These are phyloP conservation scores for Cutaneotrichosporon cutaneum DNA, from an alignment of 1,284 basidiomycete species.

Conservation along the genomic window DNA sequence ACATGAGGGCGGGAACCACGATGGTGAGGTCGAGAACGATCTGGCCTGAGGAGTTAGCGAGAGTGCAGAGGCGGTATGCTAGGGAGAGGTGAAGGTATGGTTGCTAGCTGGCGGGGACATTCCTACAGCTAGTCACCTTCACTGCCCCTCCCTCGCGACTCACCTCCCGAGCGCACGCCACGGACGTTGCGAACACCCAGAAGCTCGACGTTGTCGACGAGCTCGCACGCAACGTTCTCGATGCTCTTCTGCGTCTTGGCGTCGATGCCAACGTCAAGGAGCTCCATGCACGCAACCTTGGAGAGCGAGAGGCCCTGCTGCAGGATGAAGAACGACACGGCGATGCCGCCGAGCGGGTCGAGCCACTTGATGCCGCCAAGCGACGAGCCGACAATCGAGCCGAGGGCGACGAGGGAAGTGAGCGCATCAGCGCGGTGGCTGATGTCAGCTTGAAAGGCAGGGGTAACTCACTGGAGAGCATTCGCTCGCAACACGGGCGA, in stretches of 20 bases:
- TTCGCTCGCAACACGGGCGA: slow-evolving; percentile 89
- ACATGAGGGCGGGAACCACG: slow-evolving; percentile 63
- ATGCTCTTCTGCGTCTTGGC: slow-evolving; percentile 60
- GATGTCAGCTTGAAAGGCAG: slow-evolving; percentile 37
- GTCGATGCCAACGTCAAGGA: slow-evolving; percentile 81
- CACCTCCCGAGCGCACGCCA: slow-evolving; percentile 69
- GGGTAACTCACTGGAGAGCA: slow-evolving; percentile 60
- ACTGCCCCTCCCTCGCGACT: slow-evolving; percentile 15
- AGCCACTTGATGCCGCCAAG: slow-evolving; percentile 78
- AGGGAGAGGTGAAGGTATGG: not conserved
- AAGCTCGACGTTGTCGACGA: slow-evolving; percentile 57
- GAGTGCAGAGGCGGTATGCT: not conserved
- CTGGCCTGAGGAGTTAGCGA: slow-evolving; percentile 34
- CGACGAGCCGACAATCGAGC: slow-evolving; percentile 81
- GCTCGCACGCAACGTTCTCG: slow-evolving; percentile 59
- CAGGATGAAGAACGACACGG: slow-evolving; percentile 87
- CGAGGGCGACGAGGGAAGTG: slow-evolving; percentile 79
- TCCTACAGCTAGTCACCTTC: not conserved
- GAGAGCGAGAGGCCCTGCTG: slow-evolving; percentile 76
- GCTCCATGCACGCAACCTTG: slow-evolving; percentile 70
- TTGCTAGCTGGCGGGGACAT: not conserved
- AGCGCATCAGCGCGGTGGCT: slow-evolving; percentile 93
- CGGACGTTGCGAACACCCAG: slow-evolving; percentile 66
- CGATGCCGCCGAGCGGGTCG: slow-evolving; percentile 88
- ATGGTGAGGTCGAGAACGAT: slow-evolving; percentile 57